A percentile compares a stretch with the other conserved stretches of the same genome.
Evolutionary conservation across 257 asterid genomes (phyloP).

Genomic region (Solanum neorickii): DNA sequence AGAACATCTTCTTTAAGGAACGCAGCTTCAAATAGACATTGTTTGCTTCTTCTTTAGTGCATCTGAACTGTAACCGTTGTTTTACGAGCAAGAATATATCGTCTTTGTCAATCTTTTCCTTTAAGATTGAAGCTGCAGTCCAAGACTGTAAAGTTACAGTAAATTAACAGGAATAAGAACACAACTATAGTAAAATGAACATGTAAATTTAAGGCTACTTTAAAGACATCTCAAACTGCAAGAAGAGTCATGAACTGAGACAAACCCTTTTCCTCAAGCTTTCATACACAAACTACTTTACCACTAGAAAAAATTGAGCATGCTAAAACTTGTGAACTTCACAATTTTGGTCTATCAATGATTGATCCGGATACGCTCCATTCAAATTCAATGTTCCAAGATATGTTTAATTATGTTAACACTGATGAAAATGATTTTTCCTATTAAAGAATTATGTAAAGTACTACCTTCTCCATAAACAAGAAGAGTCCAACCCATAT

Average conservation of each 20-base stretch:
- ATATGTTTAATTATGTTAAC: background rate
- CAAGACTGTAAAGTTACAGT: conserved; percentile 41
- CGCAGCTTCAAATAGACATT: conserved; percentile 40
- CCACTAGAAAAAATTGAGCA: background rate
- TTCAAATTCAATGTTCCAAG: background rate
- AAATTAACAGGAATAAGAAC: background rate
- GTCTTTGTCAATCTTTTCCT: conserved; percentile 39
- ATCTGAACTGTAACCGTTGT: conserved; percentile 36
- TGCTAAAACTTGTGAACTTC: background rate
- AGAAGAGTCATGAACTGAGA: background rate
- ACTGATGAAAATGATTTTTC: background rate
- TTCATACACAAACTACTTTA: background rate
- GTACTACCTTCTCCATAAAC: background rate
- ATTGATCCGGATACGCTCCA: background rate
- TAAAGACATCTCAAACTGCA: background rate
- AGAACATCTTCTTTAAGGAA: conserved; percentile 31
- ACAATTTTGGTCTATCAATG: background rate
- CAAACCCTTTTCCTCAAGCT: background rate
- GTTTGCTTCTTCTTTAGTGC: conserved; percentile 46
- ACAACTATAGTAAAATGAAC: background rate
- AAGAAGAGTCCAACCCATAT: background rate
- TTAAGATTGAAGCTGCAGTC: conserved; percentile 44
- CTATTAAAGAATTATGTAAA: background rate
- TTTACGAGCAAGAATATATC: conserved; percentile 30
- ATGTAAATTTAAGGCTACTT: background rate